A percentile compares a stretch with the other conserved stretches of the same genome.
Conservation (phyloP, 768 basidiomycete genomes). For the Hypholoma sublateritium region DNA sequence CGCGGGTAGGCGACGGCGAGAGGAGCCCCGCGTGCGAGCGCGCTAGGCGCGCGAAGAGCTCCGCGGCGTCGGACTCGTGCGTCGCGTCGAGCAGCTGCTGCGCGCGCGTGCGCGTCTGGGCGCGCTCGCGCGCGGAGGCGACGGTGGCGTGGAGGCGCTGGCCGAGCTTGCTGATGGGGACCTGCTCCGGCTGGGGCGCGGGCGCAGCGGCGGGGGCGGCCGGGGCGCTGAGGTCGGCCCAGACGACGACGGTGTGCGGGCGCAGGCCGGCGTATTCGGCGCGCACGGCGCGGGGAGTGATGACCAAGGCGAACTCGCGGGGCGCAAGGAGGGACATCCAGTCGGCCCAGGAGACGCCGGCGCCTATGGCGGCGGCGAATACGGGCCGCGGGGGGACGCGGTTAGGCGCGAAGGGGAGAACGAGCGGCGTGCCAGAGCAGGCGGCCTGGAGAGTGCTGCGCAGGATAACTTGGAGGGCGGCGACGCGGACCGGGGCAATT, state of each 20-base stretch:
- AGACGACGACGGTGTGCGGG: slow-evolving; percentile 26
- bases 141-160: slow-evolving; percentile 16
- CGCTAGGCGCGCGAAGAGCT: slow-evolving; percentile 36
- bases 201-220: not conserved
- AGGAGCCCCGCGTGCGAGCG: slow-evolving; percentile 23
- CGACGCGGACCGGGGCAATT: slow-evolving; percentile 22
- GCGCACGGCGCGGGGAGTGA: slow-evolving; percentile 27
- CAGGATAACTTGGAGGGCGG: slow-evolving; percentile 28
- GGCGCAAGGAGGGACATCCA: slow-evolving; percentile 37
- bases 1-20: slow-evolving; percentile 35
- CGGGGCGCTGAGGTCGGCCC: slow-evolving; percentile 23
- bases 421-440: slow-evolving; percentile 20
- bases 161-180: too few species aligned
- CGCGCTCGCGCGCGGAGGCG: slow-evolving; percentile 20
- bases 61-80: slow-evolving; percentile 31
- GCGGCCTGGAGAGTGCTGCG: slow-evolving; percentile 28
- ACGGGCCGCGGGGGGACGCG: slow-evolving; percentile 36
- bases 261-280: slow-evolving; percentile 26
- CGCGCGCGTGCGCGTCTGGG: slow-evolving; percentile 28
- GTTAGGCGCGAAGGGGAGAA: slow-evolving; percentile 26
- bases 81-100: slow-evolving; percentile 32
- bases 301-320: slow-evolving; percentile 33
- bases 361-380: slow-evolving; percentile 32
- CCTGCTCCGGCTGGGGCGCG: too few species aligned
- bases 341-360: slow-evolving; percentile 31